Base-by-base conservation (phyloP, 257 asterid species). In the Solanum bulbocastanum region DNA sequence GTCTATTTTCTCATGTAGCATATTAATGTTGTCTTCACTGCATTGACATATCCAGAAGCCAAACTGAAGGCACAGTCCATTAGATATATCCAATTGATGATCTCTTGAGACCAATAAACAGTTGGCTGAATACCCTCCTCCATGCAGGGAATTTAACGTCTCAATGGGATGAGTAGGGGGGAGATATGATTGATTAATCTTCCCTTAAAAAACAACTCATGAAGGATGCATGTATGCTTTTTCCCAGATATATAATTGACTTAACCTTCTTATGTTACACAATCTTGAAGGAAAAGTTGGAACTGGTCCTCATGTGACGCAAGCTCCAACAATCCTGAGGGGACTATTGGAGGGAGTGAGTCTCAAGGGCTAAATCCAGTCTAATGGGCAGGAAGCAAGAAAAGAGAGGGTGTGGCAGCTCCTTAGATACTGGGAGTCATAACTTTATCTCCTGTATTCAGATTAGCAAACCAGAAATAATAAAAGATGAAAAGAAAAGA, bases 81-180 rank as follows among this genome's bases (percentile, higher is more conserved):
- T 66, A 94, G 90, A 92, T 96, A 92, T 96, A 94, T 90, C 99
- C 99, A 39, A 92, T 95, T 86, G 98, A 96, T 37, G 99, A 96
- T 91, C 92, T 95, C 88, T 88, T 94, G 94, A 91, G 89, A 94
- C 93, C 88, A 98, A 94, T 89, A 92, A 84, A 18, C 90, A 91
- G 87, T 90, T 95, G 91, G 86, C 81, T 37, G 93, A 92, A 84
- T 93, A 94, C 87, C 98, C 98, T 88, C 84, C 90, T 65, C 96
- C 92, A 8, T 93, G 94, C 90, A 89, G 89, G 89, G 98, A 96
- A 84, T 95, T 95, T 88, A 89, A 62, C 87, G 92, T 94, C 87
- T 96, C 98, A 56, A 94, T 94, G 96, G 91, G 90, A 86, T 96
- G 96, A 90, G 96, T 94, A 49, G 98, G 98, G 90, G 94, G 93